A percentile compares a stretch with the other conserved stretches of the same genome.
Conservation (phyloP, 768 basidiomycete genomes). For the Baorangia bicolor region DNA sequence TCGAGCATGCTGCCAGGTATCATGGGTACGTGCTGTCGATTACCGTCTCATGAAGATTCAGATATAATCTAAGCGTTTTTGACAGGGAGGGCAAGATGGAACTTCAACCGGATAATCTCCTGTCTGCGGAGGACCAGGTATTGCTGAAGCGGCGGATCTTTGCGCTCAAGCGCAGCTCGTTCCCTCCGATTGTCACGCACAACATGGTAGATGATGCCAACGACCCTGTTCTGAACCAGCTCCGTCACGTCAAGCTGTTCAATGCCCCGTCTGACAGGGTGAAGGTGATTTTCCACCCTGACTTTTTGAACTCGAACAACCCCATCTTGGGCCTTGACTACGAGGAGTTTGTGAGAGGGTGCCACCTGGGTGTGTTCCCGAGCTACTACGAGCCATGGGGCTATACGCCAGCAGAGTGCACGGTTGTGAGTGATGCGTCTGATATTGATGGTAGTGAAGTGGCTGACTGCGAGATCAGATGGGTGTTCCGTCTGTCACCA, state of each 20-base stretch:
- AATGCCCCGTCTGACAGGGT: conserved; percentile 87
- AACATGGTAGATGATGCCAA: conserved; percentile 94
- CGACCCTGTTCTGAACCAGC: conserved; percentile 94
- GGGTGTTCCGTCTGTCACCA: conserved; percentile 97
- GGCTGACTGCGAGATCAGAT: conserved; percentile 50
- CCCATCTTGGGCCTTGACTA: conserved; percentile 97
- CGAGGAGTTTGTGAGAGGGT: conserved; percentile 98
- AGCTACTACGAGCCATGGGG: conserved; percentile 98
- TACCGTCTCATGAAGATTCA: neutral
- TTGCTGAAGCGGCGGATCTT: conserved; percentile 95
- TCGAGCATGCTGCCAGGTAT: conserved; percentile 92
- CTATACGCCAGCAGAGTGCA: conserved; percentile 97
- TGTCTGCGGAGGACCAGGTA: conserved; percentile 91
- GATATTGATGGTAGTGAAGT: neutral
- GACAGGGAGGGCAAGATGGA: conserved; percentile 70
- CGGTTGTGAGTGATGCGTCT: conserved; percentile 65
- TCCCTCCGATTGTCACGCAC: conserved; percentile 97
- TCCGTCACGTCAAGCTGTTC: conserved; percentile 92
- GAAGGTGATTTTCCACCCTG: conserved; percentile 97
- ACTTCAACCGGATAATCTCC: conserved; percentile 70
- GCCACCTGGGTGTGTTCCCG: conserved; percentile 98
- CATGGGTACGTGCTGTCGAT: conserved; percentile 62
- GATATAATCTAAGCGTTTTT: neutral
- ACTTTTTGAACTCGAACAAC: conserved; percentile 97
- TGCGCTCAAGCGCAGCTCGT: conserved; percentile 89